Evolutionary conservation across 495 filamentous ascomycete genomes (phyloP), one percentile per base, ranked within the genome.

Genomic region (Lasiosphaeria ovina): DNA sequence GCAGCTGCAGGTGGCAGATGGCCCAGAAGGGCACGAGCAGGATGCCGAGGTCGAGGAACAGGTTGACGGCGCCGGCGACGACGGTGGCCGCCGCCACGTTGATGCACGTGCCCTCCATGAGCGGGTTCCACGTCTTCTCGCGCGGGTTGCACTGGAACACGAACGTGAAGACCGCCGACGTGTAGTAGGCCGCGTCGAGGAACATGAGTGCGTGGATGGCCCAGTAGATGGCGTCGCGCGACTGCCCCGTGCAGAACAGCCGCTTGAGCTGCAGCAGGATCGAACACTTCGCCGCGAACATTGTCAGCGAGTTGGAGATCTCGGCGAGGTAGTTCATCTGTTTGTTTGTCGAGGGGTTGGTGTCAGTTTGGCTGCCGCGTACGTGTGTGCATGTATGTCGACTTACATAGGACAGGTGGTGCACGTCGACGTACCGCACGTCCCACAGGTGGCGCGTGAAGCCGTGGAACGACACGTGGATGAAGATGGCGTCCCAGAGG

Each of bases 21-120:
- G 66, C 67, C 51, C 49, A 57, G 8, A 75, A 33, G 7, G 73
- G 73, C 4, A 66, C 52, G 10, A 73, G 34, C 31, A 75, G 55
- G 32, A 73, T 68, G 14, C 62, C 61, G 10, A 73, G 1, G 57
- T 74, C 73, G 9, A 71, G 61, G 32, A 74, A 45, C 17, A 73
- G 35, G 33, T 73, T 74, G 31, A 69, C 52, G n/a, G 63, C 59
- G 3, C 66, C 66, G 24, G 60, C 49, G 0, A 65, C 57, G 34
- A 73, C 50, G 9, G 59, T 64, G 0, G 65, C 64, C 0, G 57
- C 62, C 3, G 59, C 57, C 7, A 67, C 53, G 54, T 75, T 59
- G 42, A 75, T 65, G 59, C 73, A 74, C 7, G 61, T 51, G 1
- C 72, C 69, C 3, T 66, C 63, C 16, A 66, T 49, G 3, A 63